phyloP scores from a whole-genome alignment of 306 rosid genomes.

The Psophocarpus tetragonolobus region DNA sequence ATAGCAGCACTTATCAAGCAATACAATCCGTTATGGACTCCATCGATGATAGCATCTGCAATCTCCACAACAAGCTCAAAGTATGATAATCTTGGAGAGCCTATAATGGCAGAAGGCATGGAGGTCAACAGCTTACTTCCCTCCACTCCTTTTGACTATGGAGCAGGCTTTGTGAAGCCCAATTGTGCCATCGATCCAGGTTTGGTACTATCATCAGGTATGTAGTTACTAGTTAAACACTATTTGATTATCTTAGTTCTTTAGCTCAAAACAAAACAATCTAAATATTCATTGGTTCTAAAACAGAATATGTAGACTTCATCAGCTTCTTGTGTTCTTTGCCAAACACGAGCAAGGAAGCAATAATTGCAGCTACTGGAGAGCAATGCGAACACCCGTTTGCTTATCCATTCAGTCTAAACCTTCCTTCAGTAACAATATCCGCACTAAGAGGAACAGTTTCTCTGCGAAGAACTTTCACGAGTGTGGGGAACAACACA shows the following conservation, averaged over 20 bases:
- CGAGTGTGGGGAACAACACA: constrained; percentile 56
- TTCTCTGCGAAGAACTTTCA: constrained; percentile 53
- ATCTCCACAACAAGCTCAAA: constrained; percentile 78
- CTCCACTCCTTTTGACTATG: constrained; percentile 75
- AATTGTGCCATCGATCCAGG: constrained; percentile 69
- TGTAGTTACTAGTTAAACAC: background rate
- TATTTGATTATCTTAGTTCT: constrained; percentile 10
- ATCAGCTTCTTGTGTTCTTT: constrained; percentile 80
- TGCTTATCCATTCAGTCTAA: constrained; percentile 66
- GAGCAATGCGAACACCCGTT: constrained; percentile 53
- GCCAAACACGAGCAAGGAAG: constrained; percentile 49
- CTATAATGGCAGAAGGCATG: constrained; percentile 71
- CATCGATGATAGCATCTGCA: constrained; percentile 87
- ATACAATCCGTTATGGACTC: constrained; percentile 77
- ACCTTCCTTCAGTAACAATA: constrained; percentile 82
- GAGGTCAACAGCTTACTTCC: constrained; percentile 40
- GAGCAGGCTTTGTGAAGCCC: constrained; percentile 77
- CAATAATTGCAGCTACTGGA: constrained; percentile 50
- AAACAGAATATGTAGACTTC: constrained; percentile 66
- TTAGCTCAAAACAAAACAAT: background rate
- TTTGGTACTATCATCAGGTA: constrained; percentile 70
- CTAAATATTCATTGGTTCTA: background rate
- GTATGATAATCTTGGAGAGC: constrained; percentile 60
- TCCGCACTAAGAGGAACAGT: constrained; percentile 55
- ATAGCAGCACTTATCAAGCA: constrained; percentile 91